Base-by-base conservation (phyloP, 2,329 filamentous ascomycete genomes). In the Fusarium sp. region DNA sequence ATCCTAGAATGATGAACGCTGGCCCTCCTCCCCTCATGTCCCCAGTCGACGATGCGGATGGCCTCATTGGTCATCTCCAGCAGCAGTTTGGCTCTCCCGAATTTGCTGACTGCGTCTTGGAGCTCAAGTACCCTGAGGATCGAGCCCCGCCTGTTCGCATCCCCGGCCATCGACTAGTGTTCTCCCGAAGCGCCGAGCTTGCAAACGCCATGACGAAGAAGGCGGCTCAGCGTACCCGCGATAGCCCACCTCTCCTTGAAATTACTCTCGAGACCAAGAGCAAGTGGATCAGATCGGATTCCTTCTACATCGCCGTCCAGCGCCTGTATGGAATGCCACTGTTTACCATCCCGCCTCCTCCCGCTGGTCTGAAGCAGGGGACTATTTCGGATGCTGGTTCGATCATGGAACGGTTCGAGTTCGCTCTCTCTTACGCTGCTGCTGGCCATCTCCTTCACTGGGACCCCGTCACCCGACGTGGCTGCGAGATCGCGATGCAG, bases 381-480 rank as follows among this genome's bases (percentile, higher is more conserved):
- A 79, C 82, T 3, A 75, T 84, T 33, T 79, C 80, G 0, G 77
- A 85, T 76, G 81, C 85, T 63, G 82, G 85, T 25, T 81, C 84
- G 59, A 72, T 81, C 52, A 75, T 78, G 25, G 86, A 87, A 9
- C 85, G 85, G 22, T 86, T 90, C 67, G 83, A 86, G 35, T 89
- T 89, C 70, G 88, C 87, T n/a, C 81, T 94, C 22, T 90, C 90
- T 27, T 93, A 93, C 76, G 88, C 91, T 54, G 90, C 91, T 30
- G 88, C 90, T 6, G 92, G 91, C 1, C 85, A 88, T 59, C 83
- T 90, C 43, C 83, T 94, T 17, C 84, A 85, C 45, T 87, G 92
- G 78, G 84, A 83, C 3, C 85, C 86, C 27, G 86, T 93, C 30
- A 84, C 88, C 12, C 81, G 85, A 54, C 87, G 90, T 38, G 92